phyloP scores from a whole-genome alignment of 129 eudicot genomes.

The Pseudognaphalium luteoalbum region DNA sequence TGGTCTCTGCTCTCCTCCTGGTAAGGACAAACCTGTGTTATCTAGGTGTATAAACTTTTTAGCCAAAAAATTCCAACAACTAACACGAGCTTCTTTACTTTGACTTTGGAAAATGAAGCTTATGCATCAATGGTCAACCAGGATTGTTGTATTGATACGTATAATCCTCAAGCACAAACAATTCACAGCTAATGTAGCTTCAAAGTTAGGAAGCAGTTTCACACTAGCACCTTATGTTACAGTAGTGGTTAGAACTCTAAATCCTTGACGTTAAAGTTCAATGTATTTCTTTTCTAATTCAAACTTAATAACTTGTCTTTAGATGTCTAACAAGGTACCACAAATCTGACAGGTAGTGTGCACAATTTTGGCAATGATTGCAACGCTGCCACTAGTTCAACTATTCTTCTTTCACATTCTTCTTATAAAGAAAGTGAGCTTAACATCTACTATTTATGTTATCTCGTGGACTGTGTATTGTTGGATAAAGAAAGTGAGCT shows the following conservation, averaged over 20 bases:
- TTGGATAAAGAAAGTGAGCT: constrained; percentile 56
- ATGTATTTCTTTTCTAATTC: background rate
- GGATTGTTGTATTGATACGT: constrained; percentile 74
- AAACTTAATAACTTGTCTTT: constrained; percentile 1
- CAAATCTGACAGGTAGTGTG: constrained; percentile 63
- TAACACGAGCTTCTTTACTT: constrained; percentile 35
- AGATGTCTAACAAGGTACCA: background rate
- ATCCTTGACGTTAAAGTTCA: background rate
- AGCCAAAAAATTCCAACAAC: constrained; percentile 37
- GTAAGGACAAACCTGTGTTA: constrained; percentile 47
- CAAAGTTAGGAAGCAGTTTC: constrained; percentile 96
- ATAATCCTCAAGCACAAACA: constrained; percentile 65
- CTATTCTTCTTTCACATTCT: constrained; percentile 98
- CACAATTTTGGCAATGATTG: constrained; percentile 93
- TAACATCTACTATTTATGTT: background rate
- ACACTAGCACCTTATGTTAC: constrained; percentile 73
- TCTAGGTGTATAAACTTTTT: constrained; percentile 23
- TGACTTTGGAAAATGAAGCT: constrained; percentile 86
- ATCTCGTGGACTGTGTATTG: background rate
- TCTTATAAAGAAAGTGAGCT: constrained; percentile 79
- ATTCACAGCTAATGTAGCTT: constrained; percentile 50
- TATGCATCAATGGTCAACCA: constrained; percentile 96
- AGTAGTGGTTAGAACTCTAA: constrained; percentile 72
- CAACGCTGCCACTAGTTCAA: constrained; percentile 89
- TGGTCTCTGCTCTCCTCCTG: constrained; percentile 92